Evolutionary conservation across 495 filamentous ascomycete genomes (phyloP).

Genomic region (Staphylotrichum longicolle): DNA sequence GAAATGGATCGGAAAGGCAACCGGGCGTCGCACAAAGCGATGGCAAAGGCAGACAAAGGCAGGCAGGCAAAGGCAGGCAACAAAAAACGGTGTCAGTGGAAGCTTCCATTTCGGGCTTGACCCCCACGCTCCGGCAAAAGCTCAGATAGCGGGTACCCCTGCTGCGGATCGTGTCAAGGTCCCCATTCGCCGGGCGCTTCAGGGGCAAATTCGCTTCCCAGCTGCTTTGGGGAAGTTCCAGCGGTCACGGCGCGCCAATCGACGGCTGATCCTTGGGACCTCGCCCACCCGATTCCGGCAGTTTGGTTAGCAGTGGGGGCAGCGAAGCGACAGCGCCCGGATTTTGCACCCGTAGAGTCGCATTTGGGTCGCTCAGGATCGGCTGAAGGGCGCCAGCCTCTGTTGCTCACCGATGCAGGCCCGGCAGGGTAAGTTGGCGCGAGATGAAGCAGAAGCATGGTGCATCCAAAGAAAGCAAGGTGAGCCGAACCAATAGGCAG

Average conservation of each 20-base stretch:
- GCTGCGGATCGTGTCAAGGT: not conserved
- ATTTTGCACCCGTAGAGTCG: not conserved
- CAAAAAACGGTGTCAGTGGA: slow-evolving; percentile 4
- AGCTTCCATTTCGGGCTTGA: slow-evolving; percentile 11
- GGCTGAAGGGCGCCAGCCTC: not conserved
- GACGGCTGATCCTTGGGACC: not conserved
- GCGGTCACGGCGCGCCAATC: not conserved
- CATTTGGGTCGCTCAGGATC: not conserved
- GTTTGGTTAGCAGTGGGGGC: slow-evolving; percentile 12
- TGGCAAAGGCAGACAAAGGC: not conserved
- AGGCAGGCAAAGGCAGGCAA: not conserved
- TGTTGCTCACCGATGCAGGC: not conserved
- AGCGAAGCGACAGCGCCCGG: not conserved
- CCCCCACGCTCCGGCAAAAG: slow-evolving; percentile 10
- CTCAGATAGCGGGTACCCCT: not conserved
- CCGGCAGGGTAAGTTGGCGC: too few species aligned
- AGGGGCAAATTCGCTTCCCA: slow-evolving; percentile 7
- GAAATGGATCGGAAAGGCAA: too few species aligned
- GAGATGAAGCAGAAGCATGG: too few species aligned
- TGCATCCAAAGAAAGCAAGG: too few species aligned
- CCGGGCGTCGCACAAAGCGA: too few species aligned
- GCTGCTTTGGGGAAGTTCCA: not conserved
- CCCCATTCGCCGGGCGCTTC: not conserved
- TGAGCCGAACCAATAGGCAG: too few species aligned
- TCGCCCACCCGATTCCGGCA: not conserved